A percentile compares a stretch with the other conserved stretches of the same genome.
phyloP scores from a whole-genome alignment of 1,284 basidiomycete genomes.

The Taiwanofungus camphoratus region DNA sequence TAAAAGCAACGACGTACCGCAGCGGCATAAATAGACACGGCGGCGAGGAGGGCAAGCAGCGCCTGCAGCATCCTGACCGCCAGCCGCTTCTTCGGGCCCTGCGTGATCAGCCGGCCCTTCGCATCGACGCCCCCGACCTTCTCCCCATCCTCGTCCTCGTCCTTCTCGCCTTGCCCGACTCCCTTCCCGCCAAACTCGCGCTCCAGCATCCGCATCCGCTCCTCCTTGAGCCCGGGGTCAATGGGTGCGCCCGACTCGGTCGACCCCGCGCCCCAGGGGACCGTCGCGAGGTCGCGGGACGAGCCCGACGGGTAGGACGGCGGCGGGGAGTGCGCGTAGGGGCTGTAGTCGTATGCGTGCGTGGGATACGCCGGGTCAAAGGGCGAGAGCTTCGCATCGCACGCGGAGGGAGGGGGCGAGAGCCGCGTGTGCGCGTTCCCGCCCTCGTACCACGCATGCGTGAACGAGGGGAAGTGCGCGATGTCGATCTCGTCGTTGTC shows the following conservation, averaged over 20 bases:
- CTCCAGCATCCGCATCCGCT: conserved; percentile 64
- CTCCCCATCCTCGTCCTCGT: conserved; percentile 31
- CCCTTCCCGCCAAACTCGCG: conserved; percentile 45
- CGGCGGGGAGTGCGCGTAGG: conserved; percentile 22
- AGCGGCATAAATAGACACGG: conserved; percentile 55
- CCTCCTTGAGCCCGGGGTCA: conserved; percentile 51
- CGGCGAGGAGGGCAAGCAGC: conserved; percentile 44
- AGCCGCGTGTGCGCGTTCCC: conserved; percentile 16
- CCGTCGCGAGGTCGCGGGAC: conserved; percentile 20
- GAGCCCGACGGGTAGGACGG: conserved; percentile 25
- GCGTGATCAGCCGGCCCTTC: conserved; percentile 52
- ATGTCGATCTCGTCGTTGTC: conserved; percentile 43
- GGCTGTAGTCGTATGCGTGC: conserved; percentile 20
- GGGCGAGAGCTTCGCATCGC: conserved; percentile 17
- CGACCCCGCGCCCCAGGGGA: conserved; percentile 23
- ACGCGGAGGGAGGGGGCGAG: conserved; percentile 15
- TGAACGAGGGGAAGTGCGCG: conserved; percentile 56
- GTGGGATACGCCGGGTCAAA: conserved; percentile 28
- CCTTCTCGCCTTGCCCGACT: conserved; percentile 31
- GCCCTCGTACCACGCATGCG: conserved; percentile 49
- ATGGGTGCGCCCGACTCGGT: conserved; percentile 27
- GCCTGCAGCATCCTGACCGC: conserved; percentile 44
- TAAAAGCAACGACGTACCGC: conserved; percentile 37
- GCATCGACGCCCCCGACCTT: conserved; percentile 52
- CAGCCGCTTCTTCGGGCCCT: conserved; percentile 55